These are phyloP conservation scores for Crucibulum laeve DNA, from an alignment of 768 basidiomycete species.

Conservation along the genomic window DNA sequence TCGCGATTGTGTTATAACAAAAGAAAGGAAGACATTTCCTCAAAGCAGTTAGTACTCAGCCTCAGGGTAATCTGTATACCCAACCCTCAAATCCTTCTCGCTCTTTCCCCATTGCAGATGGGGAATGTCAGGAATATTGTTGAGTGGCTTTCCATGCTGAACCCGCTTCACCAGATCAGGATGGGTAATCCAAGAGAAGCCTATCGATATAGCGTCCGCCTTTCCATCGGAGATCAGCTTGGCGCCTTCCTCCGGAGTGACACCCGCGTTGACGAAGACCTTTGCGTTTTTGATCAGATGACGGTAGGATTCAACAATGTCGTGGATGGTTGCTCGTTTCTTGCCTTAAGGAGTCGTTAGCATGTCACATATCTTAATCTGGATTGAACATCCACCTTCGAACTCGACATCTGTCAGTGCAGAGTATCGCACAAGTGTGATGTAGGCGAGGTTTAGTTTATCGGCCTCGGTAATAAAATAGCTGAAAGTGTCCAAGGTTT, in stretches of 20 bases:
- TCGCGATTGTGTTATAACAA: no score
- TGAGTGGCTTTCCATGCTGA: conserved; percentile 25
- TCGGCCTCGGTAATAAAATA: conserved; percentile 38
- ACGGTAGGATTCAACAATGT: conserved; percentile 32
- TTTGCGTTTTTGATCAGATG: conserved; percentile 30
- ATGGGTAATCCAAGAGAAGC: conserved; percentile 31
- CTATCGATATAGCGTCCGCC: conserved; percentile 32
- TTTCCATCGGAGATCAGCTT: conserved; percentile 27
- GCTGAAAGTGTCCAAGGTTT: conserved; percentile 34
- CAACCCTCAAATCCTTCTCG: conserved; percentile 19
- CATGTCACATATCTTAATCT: not conserved
- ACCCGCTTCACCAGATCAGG: conserved; percentile 37
- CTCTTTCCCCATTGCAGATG: conserved; percentile 21
- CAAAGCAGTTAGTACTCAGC: conserved; percentile 14
- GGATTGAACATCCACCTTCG: conserved; percentile 22
- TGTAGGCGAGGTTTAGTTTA: conserved; percentile 22
- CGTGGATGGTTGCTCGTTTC: conserved; percentile 29
- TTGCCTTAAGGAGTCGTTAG: conserved; percentile 16
- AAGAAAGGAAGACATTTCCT: conserved; percentile 4
- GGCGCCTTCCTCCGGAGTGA: conserved; percentile 32
- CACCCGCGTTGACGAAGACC: conserved; percentile 30
- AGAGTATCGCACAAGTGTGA: conserved; percentile 21
- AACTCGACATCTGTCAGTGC: conserved; percentile 15
- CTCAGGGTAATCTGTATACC: conserved; percentile 33
- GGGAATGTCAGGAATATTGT: conserved; percentile 22